Evolutionary conservation across 1,284 basidiomycete species (phyloP).

Genomic region (Ustilago trichophora): DNA sequence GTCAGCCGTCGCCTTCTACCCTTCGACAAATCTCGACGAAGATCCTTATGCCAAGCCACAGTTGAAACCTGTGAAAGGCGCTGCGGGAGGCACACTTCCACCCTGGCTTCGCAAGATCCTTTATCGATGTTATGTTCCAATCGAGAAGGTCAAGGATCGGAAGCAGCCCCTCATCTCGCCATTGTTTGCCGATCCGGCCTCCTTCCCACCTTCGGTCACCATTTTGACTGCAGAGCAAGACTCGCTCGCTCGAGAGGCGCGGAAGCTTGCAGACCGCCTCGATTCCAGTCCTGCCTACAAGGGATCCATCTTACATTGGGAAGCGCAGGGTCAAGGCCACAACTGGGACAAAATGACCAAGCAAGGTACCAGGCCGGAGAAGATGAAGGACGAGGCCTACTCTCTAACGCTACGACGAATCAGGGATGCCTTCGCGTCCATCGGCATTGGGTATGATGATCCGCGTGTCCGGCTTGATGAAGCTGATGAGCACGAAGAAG

Average conservation of each 20-base stretch:
- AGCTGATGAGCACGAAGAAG: constrained; percentile 11
- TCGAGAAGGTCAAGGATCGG: constrained; percentile 28
- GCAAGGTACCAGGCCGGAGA: constrained; percentile 16
- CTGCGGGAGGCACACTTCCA: constrained; percentile 40
- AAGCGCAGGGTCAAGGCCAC: constrained; percentile 49
- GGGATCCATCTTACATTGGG: constrained; percentile 37
- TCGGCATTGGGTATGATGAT: constrained; percentile 22
- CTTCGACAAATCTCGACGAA: constrained; percentile 50
- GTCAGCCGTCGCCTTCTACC: constrained; percentile 47
- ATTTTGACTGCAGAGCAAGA: constrained; percentile 45
- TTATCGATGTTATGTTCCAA: constrained; percentile 40
- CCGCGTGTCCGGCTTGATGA: constrained; percentile 6
- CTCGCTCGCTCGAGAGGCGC: constrained; percentile 39
- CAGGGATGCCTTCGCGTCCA: constrained; percentile 26
- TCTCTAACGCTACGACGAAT: constrained; percentile 22
- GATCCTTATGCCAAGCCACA: constrained; percentile 47
- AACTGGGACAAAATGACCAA: constrained; percentile 54
- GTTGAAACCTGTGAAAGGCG: constrained; percentile 23
- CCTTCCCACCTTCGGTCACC: constrained; percentile 34
- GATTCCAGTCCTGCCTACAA: constrained; percentile 3
- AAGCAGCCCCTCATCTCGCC: constrained; percentile 46
- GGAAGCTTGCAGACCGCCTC: constrained; percentile 28
- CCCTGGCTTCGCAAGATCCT: constrained; percentile 39
- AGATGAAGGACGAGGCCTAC: constrained; percentile 44
- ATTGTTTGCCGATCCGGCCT: constrained; percentile 24